Base-by-base conservation (phyloP, 2,329 filamentous ascomycete species). In the Xylariaceae sp. region DNA sequence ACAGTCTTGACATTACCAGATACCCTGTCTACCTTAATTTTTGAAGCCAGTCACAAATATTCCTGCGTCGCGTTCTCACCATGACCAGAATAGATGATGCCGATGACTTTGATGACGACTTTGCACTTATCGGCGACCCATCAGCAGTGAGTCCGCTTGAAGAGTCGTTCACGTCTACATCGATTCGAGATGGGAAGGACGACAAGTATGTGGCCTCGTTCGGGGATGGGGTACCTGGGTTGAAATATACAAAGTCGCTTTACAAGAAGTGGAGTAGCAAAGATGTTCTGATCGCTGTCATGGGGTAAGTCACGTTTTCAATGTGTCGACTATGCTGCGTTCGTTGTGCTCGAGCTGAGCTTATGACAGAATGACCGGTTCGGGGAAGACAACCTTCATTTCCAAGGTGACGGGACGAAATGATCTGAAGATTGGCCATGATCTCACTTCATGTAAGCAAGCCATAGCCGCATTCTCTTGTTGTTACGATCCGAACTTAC, bases 371-470 rank as follows among this genome's bases (percentile, higher is more conserved):
- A 68, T 70, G 62, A 71, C 69, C 9, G 69, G 69, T 11, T 65
- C 69, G 5, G 69, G 69, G n/a, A 71, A 71, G 56, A 70, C 66
- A 2, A 69, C 68, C 1, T 70, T 71, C 48, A 68, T 71, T 46
- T 68, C 67, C 3, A 68, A 66, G 45, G 64, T 65, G 13, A 70
- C 67, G 6, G 65, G 66, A n/a, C 60, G 60, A 11, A 47, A 36
- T 10, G 63, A 69, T 45, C 55, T 71, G 9, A 53, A 63, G 5
- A 68, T 71, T 36, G 69, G 69, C 5, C 66, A 71, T 46, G 59
- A 58, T 19, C 64, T 71, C 16, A 66, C 63, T 12, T 68, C 67
- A 18, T 70, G 68, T 68, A 57, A 28, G 22, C 22, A 28, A 28
- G 22, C 22, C 22, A 28, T 7, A 28, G 22, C 22, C 33, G 56